phyloP scores from a whole-genome alignment of 2,329 filamentous ascomycete genomes.

The Paecilomyces formosus region DNA sequence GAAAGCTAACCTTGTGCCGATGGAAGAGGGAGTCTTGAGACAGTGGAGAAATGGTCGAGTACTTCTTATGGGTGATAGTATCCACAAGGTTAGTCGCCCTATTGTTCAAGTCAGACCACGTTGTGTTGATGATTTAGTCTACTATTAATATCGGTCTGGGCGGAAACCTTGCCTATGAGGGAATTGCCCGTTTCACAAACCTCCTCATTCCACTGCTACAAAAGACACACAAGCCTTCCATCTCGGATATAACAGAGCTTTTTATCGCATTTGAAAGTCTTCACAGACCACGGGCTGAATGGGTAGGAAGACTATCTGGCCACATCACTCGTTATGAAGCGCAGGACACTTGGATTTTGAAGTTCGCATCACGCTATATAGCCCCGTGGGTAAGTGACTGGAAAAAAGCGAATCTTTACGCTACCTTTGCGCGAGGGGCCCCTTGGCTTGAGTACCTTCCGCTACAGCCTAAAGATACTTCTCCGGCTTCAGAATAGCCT shows the following conservation, averaged over 20 bases:
- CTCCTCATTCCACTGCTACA: slow-evolving; percentile 13
- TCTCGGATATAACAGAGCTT: slow-evolving; percentile 7
- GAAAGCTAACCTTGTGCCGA: slow-evolving; percentile 7
- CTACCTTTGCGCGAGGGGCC: neutral
- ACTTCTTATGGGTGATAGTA: slow-evolving; percentile 10
- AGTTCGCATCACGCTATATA: slow-evolving; percentile 7
- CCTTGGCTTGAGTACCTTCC: neutral
- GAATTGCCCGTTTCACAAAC: slow-evolving; percentile 26
- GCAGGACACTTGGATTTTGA: slow-evolving; percentile 14
- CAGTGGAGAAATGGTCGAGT: slow-evolving; percentile 11
- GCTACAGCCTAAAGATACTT: neutral
- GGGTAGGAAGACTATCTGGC: slow-evolving; percentile 10
- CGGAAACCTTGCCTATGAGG: slow-evolving; percentile 31
- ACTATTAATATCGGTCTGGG: slow-evolving; percentile 26
- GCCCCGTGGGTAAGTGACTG: slow-evolving; percentile 2
- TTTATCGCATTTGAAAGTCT: slow-evolving; percentile 11
- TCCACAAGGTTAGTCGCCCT: slow-evolving; percentile 11
- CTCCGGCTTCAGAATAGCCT: neutral
- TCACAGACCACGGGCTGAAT: slow-evolving; percentile 12
- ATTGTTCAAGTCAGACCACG: slow-evolving; percentile 2
- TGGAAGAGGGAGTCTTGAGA: slow-evolving; percentile 10
- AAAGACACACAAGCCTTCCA: slow-evolving; percentile 7
- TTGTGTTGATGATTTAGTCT: slow-evolving; percentile 5
- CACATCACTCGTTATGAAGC: slow-evolving; percentile 17
- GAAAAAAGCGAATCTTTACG: neutral